Percentiles rank a stretch among this genome's conserved stretches.
phyloP scores from a whole-genome alignment of 768 basidiomycete genomes.

The Thelephora ganbajun region DNA sequence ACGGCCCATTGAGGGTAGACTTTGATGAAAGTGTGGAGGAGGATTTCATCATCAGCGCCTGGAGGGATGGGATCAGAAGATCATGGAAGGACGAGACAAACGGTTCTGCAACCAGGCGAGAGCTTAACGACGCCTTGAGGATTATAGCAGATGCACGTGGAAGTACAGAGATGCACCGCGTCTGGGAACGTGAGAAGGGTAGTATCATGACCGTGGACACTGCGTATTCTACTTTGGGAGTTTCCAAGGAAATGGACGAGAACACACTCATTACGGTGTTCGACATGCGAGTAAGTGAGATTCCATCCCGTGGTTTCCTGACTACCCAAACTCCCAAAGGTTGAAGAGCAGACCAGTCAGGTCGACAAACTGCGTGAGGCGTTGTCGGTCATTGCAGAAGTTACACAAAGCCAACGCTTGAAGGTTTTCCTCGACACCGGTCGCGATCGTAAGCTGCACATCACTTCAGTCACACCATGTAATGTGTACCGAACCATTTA shows the following conservation, averaged over 20 bases:
- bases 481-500: conserved; percentile 14
- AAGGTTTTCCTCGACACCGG: conserved; percentile 52
- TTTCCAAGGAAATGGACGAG: conserved; percentile 61
- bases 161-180: conserved; percentile 30
- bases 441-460: conserved; percentile 49
- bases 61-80: conserved; percentile 43
- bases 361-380: conserved; percentile 62
- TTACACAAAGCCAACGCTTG: conserved; percentile 58
- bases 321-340: conserved; percentile 22
- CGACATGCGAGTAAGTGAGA: conserved; percentile 44
- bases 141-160: conserved; percentile 52
- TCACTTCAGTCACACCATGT: neutral
- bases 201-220: conserved; percentile 50
- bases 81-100: conserved; percentile 33
- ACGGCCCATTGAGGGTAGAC: conserved; percentile 47
- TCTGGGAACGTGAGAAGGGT: conserved; percentile 42
- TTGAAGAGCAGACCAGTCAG: conserved; percentile 59
- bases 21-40: conserved; percentile 58
- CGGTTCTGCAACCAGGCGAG: conserved; percentile 32
- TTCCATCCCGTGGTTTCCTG: conserved; percentile 2
- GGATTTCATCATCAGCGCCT: conserved; percentile 56
- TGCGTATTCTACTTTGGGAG: conserved; percentile 61
- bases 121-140: conserved; percentile 55
- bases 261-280: conserved; percentile 65
- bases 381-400: conserved; percentile 58